phyloP scores from a whole-genome alignment of 1,139 yeast genomes.

The Pichia sp. region DNA sequence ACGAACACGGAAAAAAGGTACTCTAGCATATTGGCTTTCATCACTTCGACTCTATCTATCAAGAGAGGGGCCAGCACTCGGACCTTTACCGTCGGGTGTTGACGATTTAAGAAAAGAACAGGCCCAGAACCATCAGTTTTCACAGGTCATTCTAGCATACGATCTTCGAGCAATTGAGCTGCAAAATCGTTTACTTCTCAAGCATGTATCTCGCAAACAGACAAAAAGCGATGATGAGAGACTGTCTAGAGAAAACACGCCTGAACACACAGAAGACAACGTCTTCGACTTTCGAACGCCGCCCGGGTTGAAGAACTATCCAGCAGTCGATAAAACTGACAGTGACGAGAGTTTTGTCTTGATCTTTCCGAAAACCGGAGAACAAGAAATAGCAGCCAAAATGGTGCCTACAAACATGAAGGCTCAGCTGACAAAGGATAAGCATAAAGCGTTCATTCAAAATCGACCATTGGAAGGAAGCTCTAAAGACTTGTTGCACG shows the following conservation, averaged over 20 bases:
- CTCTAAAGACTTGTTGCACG: not conserved
- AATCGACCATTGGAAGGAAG: not conserved
- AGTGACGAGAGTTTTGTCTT: not conserved
- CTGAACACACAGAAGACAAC: not conserved
- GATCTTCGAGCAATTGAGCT: not conserved
- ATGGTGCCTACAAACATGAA: not conserved
- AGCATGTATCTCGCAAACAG: not conserved
- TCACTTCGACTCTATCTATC: not conserved
- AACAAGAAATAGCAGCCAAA: not conserved
- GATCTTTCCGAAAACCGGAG: not conserved
- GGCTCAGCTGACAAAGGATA: not conserved
- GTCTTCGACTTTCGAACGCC: not conserved
- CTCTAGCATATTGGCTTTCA: not conserved
- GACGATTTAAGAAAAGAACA: slow-evolving; percentile 3
- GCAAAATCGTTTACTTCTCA: not conserved
- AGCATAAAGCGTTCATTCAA: not conserved
- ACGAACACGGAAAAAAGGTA: not conserved
- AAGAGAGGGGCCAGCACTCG: not conserved
- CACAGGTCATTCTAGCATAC: not conserved
- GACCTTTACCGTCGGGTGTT: not conserved
- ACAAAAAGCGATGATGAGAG: not conserved
- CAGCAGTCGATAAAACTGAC: not conserved
- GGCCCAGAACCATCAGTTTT: not conserved
- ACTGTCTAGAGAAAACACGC: not conserved
- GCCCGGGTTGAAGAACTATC: not conserved